These are phyloP conservation scores for Trametes cinnabarina DNA, from an alignment of 768 basidiomycete species.

Conservation along the genomic window DNA sequence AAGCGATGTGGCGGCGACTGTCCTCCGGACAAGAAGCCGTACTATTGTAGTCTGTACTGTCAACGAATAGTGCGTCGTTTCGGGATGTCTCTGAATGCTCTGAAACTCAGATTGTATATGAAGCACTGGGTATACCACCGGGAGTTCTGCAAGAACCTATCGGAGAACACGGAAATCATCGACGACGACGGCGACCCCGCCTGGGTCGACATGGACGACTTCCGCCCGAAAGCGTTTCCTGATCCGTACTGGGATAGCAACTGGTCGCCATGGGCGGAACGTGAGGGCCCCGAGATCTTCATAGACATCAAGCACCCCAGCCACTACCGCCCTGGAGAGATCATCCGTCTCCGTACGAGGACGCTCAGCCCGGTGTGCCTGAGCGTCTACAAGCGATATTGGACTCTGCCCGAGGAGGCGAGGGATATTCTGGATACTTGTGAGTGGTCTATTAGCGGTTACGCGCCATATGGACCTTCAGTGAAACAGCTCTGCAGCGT, in stretches of 20 bases:
- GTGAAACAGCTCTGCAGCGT: no score
- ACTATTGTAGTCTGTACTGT: slow-evolving; percentile 6
- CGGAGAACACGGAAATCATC: background rate
- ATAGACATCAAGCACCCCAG: slow-evolving; percentile 2
- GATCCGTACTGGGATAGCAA: background rate
- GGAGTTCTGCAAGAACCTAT: background rate
- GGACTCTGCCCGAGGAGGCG: background rate
- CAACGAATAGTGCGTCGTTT: background rate
- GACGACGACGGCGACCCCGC: slow-evolving; percentile 4
- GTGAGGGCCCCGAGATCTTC: slow-evolving; percentile 13
- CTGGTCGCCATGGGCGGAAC: slow-evolving; percentile 1
- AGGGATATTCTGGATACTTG: background rate
- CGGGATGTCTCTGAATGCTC: background rate
- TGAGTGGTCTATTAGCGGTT: background rate
- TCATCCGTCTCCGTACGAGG: background rate
- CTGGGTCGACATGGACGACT: background rate
- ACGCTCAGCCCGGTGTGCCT: slow-evolving; percentile 4
- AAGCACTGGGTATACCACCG: slow-evolving; percentile 8
- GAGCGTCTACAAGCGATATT: slow-evolving; percentile 1
- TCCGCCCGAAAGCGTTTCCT: background rate
- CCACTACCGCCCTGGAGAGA: background rate
- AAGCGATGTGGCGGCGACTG: background rate
- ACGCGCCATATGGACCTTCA: no score
- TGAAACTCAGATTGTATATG: background rate
- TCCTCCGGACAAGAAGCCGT: background rate